Percentiles rank a stretch among this genome's conserved stretches.
phyloP scores from a whole-genome alignment of 192 early-diverging fungal species.

The Podila epigama region DNA sequence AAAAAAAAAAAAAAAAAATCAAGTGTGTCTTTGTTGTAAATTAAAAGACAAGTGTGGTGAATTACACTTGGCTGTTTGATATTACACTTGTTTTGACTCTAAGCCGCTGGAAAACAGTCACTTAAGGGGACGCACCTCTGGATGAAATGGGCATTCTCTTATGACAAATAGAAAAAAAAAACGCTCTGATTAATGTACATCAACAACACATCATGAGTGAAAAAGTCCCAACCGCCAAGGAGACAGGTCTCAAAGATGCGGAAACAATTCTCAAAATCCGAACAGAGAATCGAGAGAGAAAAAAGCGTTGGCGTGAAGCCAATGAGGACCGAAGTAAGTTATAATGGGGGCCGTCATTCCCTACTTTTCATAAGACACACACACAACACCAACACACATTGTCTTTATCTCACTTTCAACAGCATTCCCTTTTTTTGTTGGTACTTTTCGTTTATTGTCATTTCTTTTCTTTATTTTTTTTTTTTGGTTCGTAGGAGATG shows the following conservation, averaged over 20 bases:
- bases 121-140: too few relatives aligned
- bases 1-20: background rate
- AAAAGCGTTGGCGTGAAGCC: constrained; percentile 59
- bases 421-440: background rate
- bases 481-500: background rate
- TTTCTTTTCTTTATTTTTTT: background rate
- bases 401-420: background rate
- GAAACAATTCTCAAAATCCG: constrained; percentile 41
- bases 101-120: too few relatives aligned
- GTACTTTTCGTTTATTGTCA: background rate
- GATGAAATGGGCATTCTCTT: too few relatives aligned
- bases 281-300: constrained; percentile 59
- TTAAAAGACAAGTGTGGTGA: too few relatives aligned
- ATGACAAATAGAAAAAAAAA: too few relatives aligned
- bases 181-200: background rate
- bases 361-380: background rate
- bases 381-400: background rate
- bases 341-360: background rate
- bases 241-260: background rate
- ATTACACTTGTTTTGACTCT: too few relatives aligned
- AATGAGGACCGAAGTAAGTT: constrained; percentile 64
- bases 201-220: background rate
- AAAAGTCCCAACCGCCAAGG: background rate
- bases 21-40: too few relatives aligned
- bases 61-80: too few relatives aligned